Conservation (phyloP, 345 rosid species). For the Dipteronia sinensis region DNA sequence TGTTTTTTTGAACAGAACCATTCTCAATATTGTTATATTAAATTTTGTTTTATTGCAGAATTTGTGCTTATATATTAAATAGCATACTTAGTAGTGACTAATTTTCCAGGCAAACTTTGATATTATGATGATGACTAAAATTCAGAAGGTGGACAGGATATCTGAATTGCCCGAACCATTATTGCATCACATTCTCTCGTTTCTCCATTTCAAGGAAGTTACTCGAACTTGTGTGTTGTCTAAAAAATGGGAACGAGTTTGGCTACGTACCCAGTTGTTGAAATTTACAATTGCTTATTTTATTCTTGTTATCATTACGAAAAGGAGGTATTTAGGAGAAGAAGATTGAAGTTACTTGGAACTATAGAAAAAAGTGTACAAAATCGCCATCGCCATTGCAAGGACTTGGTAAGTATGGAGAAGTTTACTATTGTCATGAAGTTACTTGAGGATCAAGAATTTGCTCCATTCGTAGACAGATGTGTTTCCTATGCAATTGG, state of each 20-base stretch:
- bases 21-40: too few species aligned
- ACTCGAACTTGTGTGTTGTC: conserved; percentile 1
- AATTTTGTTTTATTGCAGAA: too few species aligned
- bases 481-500: neutral
- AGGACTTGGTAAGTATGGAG: too few species aligned
- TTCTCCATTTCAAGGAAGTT: neutral
- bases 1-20: too few species aligned
- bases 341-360: neutral
- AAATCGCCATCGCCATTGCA: neutral
- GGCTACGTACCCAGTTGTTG: neutral
- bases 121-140: neutral
- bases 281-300: neutral
- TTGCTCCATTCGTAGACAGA: neutral
- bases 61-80: too few species aligned
- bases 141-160: neutral
- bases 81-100: too few species aligned
- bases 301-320: too few species aligned
- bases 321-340: neutral
- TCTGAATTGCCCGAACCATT: conserved; percentile 7
- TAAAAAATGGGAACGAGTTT: conserved; percentile 5
- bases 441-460: neutral
- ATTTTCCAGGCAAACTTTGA: neutral
- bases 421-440: neutral
- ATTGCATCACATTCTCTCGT: conserved; percentile 5
- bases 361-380: neutral